Base-by-base conservation (phyloP, 2,329 filamentous ascomycete genomes). In the Trichophyton benhamiae region DNA sequence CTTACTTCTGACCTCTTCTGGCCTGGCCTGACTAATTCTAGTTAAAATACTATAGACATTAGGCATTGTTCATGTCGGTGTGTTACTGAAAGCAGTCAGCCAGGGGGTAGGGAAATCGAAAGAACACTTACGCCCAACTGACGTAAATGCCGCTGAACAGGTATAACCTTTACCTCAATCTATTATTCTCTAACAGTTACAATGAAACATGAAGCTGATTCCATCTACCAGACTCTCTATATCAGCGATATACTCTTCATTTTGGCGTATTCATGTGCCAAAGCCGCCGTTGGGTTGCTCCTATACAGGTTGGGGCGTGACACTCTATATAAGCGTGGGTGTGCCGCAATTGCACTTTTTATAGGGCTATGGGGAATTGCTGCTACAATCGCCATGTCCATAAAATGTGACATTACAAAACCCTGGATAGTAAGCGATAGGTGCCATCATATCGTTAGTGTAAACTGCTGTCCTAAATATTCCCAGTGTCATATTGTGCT, bases 231-330 rank as follows among this genome's bases (percentile, higher is more conserved):
- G 61, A 33, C 30, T 44, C 17, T 61, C 15, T 61, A 63, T 22
- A 9, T 52, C 41, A 61, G 59, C 25, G 62, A 63, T 33, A 59
- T 63, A 33, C 38, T 72, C 1, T 71, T 71, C 59, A 59, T 72
- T 38, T 55, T 67, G 13, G 67, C 66, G 3, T 68, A 70, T 46
- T 62, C 66, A 7, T 65, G 64, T 11, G 68, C 69, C 3, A 72
- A 72, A 59, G 57, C 66, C 6, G 70, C 71, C 0, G 66, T 70
- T 0, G 61, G 66, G 1, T 65, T 68, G n/a, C 65, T 72, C 11
- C 65, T 72, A 53, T 65, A 65, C 61, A 66, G 70, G 11, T 64
- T 72, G 8, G 65, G 63, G 33, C 65, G 61, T 59, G 64, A 67
- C 58, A 53, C 33, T 0, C 22, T 60, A 6, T 68, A 70, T 20